These are phyloP conservation scores for Talinum fruticosum DNA, from an alignment of 148 eudicot species.

Conservation along the genomic window DNA sequence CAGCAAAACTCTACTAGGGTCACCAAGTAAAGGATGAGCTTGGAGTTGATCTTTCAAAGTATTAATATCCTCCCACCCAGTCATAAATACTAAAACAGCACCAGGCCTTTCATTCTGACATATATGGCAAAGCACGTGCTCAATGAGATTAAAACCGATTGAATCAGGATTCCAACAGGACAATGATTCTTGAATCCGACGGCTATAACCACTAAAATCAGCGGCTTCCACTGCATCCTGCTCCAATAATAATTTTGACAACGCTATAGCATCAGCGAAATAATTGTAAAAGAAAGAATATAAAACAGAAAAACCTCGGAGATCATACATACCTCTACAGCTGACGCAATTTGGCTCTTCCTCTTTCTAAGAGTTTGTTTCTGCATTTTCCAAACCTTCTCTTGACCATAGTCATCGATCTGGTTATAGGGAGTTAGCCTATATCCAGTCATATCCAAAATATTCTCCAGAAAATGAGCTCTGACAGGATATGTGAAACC, in stretches of 20 bases:
- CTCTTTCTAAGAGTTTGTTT: conserved; percentile 75
- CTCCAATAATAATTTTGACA: conserved; percentile 24
- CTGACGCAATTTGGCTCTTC: conserved; percentile 92
- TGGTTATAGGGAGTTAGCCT: conserved; percentile 79
- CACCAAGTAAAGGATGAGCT: conserved; percentile 87
- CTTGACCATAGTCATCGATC: conserved; percentile 96
- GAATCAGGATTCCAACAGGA: conserved; percentile 99
- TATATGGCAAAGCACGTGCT: conserved; percentile 79
- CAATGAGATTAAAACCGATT: conserved; percentile 93
- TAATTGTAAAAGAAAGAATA: not conserved
- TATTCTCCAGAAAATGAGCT: conserved; percentile 80
- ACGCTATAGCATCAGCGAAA: conserved; percentile 10
- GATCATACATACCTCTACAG: conserved; percentile 69
- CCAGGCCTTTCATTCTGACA: conserved; percentile 84
- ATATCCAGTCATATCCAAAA: conserved; percentile 77
- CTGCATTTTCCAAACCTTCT: conserved; percentile 96
- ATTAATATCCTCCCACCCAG: conserved; percentile 99
- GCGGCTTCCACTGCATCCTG: conserved; percentile 77
- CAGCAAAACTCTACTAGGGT: conserved; percentile 75
- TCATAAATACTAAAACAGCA: conserved; percentile 95
- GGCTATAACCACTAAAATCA: conserved; percentile 61
- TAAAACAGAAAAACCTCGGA: not conserved
- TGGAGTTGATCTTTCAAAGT: conserved; percentile 90
- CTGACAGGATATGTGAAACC: conserved; percentile 97
- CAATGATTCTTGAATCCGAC: conserved; percentile 65